Evolutionary conservation across 1,139 yeast genomes (phyloP).

Genomic region (Yamadazyma epiphylla): DNA sequence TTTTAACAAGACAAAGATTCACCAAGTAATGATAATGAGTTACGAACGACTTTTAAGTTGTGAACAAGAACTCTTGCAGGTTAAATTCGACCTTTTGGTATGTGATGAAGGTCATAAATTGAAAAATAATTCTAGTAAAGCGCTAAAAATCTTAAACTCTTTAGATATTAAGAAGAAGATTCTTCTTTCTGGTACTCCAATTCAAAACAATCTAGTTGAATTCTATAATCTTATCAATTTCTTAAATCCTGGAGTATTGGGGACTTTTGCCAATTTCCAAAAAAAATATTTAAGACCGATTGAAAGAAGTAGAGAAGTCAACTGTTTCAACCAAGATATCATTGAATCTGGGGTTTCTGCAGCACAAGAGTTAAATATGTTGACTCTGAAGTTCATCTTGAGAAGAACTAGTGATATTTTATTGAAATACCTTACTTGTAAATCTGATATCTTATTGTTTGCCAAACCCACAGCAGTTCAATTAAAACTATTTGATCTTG

Average conservation of each 20-base stretch:
- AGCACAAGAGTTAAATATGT: slow-evolving; percentile 56
- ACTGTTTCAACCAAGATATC: slow-evolving; percentile 50
- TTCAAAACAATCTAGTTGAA: slow-evolving; percentile 86
- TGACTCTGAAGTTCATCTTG: slow-evolving; percentile 66
- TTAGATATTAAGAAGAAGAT: slow-evolving; percentile 57
- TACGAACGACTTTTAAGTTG: slow-evolving; percentile 73
- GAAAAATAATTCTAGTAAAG: slow-evolving; percentile 67
- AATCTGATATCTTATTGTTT: slow-evolving; percentile 75
- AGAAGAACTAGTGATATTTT: slow-evolving; percentile 70
- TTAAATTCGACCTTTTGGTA: slow-evolving; percentile 65
- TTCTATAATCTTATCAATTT: slow-evolving; percentile 80
- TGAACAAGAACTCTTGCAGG: slow-evolving; percentile 48
- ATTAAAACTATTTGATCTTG: slow-evolving; percentile 46
- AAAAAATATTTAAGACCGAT: slow-evolving; percentile 70
- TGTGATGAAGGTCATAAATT: slow-evolving; percentile 96
- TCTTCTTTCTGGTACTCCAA: slow-evolving; percentile 87
- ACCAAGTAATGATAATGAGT: slow-evolving; percentile 81
- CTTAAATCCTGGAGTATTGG: slow-evolving; percentile 79
- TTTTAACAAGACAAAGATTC: slow-evolving; percentile 68
- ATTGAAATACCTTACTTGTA: slow-evolving; percentile 66
- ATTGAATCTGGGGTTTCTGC: slow-evolving; percentile 56
- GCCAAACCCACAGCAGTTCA: slow-evolving; percentile 73
- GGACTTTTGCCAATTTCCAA: slow-evolving; percentile 61
- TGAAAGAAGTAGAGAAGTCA: slow-evolving; percentile 65
- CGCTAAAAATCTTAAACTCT: slow-evolving; percentile 56